A percentile compares a stretch with the other conserved stretches of the same genome.
Conservation (phyloP, 768 basidiomycete species). For the Asterophora lycoperdoides region DNA sequence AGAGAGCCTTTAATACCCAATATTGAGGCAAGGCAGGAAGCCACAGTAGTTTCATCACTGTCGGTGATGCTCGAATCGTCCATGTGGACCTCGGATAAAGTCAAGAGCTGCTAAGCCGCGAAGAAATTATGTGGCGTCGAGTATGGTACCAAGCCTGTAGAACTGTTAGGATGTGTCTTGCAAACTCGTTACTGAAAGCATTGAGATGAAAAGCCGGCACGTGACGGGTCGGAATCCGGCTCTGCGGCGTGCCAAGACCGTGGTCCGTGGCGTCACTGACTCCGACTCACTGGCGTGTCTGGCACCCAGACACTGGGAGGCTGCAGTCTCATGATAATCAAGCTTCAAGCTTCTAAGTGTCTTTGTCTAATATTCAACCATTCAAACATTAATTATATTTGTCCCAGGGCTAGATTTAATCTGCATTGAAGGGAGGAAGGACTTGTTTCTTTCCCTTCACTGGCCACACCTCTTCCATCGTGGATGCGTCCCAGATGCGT, state of each 20-base stretch:
- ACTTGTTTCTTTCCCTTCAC: slow-evolving; percentile 48
- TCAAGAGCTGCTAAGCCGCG: slow-evolving; percentile 6
- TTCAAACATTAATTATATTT: too few relatives aligned
- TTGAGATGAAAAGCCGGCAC: slow-evolving; percentile 11
- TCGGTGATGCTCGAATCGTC: slow-evolving; percentile 36
- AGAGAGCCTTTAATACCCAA: slow-evolving; percentile 59
- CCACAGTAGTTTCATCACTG: slow-evolving; percentile 24
- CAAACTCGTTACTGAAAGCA: slow-evolving; percentile 1
- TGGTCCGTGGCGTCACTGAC: too few relatives aligned
- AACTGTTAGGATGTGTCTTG: not conserved
- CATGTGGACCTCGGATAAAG: slow-evolving; percentile 24
- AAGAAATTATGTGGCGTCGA: slow-evolving; percentile 6
- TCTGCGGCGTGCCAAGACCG: too few relatives aligned
- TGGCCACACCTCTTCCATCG: slow-evolving; percentile 73
- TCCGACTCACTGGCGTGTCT: too few relatives aligned
- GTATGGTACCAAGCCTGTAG: slow-evolving; percentile 10
- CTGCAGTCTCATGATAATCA: too few relatives aligned
- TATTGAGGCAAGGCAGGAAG: slow-evolving; percentile 43
- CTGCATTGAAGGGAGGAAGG: slow-evolving; percentile 58
- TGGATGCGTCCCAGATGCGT: slow-evolving; percentile 63
- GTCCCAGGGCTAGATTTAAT: too few relatives aligned
- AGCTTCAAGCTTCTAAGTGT: too few relatives aligned
- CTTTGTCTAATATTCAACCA: too few relatives aligned
- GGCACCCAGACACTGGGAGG: too few relatives aligned
- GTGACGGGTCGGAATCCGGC: slow-evolving; percentile 7